A percentile compares a stretch with the other conserved stretches of the same genome.
Conservation (phyloP, 108 stramenopile genomes). For the Nitzschia sp. region DNA sequence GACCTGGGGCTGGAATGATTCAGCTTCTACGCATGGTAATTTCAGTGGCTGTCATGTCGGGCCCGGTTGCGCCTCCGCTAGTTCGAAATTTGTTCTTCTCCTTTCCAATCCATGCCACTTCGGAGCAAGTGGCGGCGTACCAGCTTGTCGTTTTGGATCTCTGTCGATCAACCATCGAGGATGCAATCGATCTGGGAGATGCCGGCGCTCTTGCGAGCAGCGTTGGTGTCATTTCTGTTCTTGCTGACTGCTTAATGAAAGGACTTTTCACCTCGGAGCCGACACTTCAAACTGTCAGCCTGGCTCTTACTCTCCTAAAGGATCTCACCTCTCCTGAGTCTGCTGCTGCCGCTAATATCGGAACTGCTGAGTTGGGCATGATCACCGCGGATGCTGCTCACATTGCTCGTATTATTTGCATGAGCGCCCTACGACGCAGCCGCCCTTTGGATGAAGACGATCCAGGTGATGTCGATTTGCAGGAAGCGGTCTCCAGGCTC, state of each 20-base stretch:
- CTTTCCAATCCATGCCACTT: conserved; percentile 81
- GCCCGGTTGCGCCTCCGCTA: conserved; percentile 74
- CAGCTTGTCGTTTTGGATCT: conserved; percentile 80
- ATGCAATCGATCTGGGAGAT: conserved; percentile 77
- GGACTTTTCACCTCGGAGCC: conserved; percentile 81
- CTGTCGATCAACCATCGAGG: conserved; percentile 65
- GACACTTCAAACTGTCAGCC: conserved; percentile 58
- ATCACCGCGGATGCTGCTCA: conserved; percentile 79
- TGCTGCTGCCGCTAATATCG: conserved; percentile 53
- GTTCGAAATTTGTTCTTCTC: conserved; percentile 71
- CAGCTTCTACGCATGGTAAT: conserved; percentile 72
- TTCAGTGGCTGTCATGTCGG: conserved; percentile 62
- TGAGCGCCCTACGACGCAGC: conserved; percentile 63
- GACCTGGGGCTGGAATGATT: conserved; percentile 71
- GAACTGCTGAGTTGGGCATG: conserved; percentile 59
- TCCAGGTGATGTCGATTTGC: conserved; percentile 65
- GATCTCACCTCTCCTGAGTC: conserved; percentile 61
- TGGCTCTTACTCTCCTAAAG: conserved; percentile 55
- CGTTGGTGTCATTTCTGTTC: conserved; percentile 73
- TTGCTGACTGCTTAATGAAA: conserved; percentile 73
- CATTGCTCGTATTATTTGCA: conserved; percentile 67
- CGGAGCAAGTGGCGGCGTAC: conserved; percentile 83
- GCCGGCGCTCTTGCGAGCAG: conserved; percentile 75
- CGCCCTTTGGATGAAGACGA: conserved; percentile 61
- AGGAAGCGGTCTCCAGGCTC: conserved; percentile 54